Percentiles rank a stretch among this genome's conserved stretches.
These are phyloP conservation scores for Puccinia novopanici DNA, from an alignment of 1,284 basidiomycete species.

Conservation along the genomic window DNA sequence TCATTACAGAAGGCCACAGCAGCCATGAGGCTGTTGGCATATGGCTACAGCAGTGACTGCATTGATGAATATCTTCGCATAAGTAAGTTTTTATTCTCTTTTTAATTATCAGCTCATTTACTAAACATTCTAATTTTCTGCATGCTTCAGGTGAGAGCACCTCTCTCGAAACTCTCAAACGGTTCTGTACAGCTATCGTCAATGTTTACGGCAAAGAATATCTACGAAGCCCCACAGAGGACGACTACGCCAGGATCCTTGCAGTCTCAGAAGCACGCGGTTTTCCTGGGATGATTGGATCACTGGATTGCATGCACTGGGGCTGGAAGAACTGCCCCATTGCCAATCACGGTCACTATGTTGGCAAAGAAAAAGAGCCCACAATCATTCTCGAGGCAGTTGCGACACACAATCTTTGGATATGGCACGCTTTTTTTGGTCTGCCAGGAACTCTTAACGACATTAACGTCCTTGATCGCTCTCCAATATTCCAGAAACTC, in stretches of 20 bases:
- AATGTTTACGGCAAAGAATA: not conserved
- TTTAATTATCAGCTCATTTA: not conserved
- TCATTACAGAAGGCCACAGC: too few relatives aligned
- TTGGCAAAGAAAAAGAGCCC: conserved; percentile 25
- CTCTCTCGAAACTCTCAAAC: not conserved
- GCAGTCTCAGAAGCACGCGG: not conserved
- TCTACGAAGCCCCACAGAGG: not conserved
- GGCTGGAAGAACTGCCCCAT: conserved; percentile 18
- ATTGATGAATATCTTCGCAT: not conserved
- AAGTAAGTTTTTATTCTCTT: too few relatives aligned
- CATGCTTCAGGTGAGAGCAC: conserved; percentile 1
- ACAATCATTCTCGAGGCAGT: conserved; percentile 3
- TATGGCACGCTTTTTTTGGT: conserved; percentile 8
- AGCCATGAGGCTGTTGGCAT: not conserved
- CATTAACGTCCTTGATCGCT: not conserved
- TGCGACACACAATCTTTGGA: not conserved
- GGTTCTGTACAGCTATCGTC: not conserved
- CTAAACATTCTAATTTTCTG: conserved; percentile 6
- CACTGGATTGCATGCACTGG: conserved; percentile 36
- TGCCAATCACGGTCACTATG: not conserved
- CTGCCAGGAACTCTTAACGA: not conserved
- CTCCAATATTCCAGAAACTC: not conserved
- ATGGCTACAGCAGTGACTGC: conserved; percentile 3
- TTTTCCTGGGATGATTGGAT: conserved; percentile 30
- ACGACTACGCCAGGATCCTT: not conserved